Conservation (phyloP, 148 eudicot genomes). For the Fagopyrum tataricum region DNA sequence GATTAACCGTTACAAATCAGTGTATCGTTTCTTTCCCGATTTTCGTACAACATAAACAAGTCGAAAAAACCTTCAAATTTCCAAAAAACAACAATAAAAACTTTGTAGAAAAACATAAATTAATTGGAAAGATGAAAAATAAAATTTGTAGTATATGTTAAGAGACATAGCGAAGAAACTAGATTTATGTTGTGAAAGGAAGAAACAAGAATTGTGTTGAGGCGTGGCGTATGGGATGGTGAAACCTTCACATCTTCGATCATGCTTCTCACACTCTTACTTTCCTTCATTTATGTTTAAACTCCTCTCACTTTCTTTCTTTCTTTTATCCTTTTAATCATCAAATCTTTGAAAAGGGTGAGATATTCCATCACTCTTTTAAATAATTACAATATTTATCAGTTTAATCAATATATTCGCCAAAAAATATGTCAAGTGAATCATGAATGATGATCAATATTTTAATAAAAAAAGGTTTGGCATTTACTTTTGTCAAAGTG, state of each 20-base stretch:
- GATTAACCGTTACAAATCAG: too few relatives aligned
- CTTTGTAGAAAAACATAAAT: not conserved
- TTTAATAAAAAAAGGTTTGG: too few relatives aligned
- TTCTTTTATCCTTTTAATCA: not conserved
- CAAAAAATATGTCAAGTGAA: too few relatives aligned
- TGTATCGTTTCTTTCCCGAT: too few relatives aligned
- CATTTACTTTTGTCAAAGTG: too few relatives aligned
- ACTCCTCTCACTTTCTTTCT: not conserved
- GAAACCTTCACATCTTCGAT: not conserved
- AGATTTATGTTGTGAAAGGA: not conserved
- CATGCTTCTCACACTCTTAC: constrained; percentile 5
- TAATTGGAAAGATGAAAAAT: not conserved
- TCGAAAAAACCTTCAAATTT: not conserved
- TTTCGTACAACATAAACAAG: not conserved
- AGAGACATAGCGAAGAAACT: not conserved
- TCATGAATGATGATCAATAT: too few relatives aligned
- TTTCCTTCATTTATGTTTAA: not conserved
- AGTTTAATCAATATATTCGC: too few relatives aligned
- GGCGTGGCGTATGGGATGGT: not conserved
- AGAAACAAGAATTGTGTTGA: not conserved
- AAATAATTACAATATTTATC: not conserved
- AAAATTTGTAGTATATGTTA: not conserved
- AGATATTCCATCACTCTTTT: not conserved
- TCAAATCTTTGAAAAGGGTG: not conserved
- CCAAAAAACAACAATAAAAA: not conserved